A percentile compares a stretch with the other conserved stretches of the same genome.
Conservation (phyloP, 1,139 yeast genomes). For the Meyerozyma athensensis region DNA sequence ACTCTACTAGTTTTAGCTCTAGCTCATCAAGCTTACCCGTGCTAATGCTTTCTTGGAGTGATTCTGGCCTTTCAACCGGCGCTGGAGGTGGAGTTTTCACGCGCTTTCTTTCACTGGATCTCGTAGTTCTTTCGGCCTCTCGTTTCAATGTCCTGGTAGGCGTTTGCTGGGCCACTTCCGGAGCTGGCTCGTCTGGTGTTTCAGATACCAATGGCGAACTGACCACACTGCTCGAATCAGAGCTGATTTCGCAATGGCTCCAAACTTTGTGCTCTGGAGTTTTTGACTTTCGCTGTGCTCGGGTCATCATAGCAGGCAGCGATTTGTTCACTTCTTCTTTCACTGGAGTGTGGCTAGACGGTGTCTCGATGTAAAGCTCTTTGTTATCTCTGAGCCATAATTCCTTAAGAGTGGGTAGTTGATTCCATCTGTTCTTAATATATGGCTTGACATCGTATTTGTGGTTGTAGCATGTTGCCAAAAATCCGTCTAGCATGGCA, state of each 20-base stretch:
- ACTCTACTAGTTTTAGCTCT: not conserved
- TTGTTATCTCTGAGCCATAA: not conserved
- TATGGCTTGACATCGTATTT: conserved; percentile 1
- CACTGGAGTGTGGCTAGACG: not conserved
- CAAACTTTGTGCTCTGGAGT: no score
- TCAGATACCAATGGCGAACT: no score
- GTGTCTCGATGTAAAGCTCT: not conserved
- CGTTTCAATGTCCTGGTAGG: not conserved
- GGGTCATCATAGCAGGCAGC: not conserved
- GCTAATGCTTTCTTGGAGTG: no score
- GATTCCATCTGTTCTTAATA: conserved; percentile 1
- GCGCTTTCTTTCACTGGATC: not conserved
- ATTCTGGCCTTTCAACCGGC: no score
- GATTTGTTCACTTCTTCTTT: not conserved
- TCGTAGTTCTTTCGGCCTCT: not conserved
- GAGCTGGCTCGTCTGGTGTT: no score
- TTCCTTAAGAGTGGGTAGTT: conserved; percentile 3
- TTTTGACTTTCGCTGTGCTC: not conserved
- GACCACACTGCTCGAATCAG: no score
- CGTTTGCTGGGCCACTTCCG: no score
- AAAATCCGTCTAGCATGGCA: not conserved
- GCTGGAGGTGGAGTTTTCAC: not conserved
- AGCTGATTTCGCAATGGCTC: no score
- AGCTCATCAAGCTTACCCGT: not conserved
- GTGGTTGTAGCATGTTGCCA: not conserved